These are phyloP conservation scores for Fusarium sp. DNA, from an alignment of 2,329 filamentous ascomycete genomes.

Conservation along the genomic window DNA sequence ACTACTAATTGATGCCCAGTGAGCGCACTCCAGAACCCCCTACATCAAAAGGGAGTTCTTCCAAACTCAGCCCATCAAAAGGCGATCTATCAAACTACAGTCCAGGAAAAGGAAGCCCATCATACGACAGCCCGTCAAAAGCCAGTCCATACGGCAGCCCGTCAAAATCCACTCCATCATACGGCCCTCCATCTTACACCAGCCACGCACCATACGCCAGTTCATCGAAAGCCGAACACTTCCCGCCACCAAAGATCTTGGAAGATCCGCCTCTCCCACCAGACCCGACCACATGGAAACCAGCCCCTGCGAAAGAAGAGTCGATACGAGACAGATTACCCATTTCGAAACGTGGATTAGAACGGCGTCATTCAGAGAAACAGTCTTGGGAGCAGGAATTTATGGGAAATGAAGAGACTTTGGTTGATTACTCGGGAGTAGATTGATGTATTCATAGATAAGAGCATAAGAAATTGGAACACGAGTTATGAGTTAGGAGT, in stretches of 20 bases:
- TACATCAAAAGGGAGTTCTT: conserved; percentile 1
- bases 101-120: too few relatives aligned
- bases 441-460: conserved; percentile 33
- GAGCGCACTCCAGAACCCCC: conserved; percentile 37
- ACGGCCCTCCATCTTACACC: too few relatives aligned
- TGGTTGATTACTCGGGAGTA: conserved; percentile 41
- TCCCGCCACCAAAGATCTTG: background rate
- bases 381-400: conserved; percentile 38
- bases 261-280: background rate
- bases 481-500: too few relatives aligned
- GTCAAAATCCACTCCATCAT: too few relatives aligned
- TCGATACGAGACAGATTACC: conserved; percentile 25
- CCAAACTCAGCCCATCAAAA: too few relatives aligned
- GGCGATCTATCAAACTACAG: too few relatives aligned
- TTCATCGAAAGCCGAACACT: background rate
- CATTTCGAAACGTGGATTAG: conserved; percentile 31
- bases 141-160: too few relatives aligned
- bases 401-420: conserved; percentile 38
- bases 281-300: conserved; percentile 2
- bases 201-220: too few relatives aligned
- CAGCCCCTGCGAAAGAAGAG: conserved; percentile 12
- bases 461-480: background rate
- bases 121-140: too few relatives aligned
- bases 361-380: conserved; percentile 30
- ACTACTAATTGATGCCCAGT: conserved; percentile 24